Evolutionary conservation across 805 yeast species (phyloP).

Genomic region (Candida germanica): DNA sequence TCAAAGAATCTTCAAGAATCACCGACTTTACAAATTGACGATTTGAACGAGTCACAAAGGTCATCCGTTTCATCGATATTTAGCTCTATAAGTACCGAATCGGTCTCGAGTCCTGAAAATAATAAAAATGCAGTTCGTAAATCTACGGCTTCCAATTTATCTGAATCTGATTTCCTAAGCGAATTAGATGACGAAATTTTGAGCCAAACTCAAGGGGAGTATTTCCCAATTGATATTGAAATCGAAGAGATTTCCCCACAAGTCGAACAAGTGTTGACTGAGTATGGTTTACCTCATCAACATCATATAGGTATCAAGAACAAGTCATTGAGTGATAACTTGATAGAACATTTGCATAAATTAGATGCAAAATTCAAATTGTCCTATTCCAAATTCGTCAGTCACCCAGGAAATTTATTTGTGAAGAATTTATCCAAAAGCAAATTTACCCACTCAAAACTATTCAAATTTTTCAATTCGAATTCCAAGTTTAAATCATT

Average conservation of each 20-base stretch:
- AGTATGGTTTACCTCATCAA: slow-evolving; percentile 1
- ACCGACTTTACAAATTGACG: no score
- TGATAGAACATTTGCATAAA: slow-evolving; percentile 13
- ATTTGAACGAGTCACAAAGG: no score
- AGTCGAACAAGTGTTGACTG: not conserved
- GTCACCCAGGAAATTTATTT: slow-evolving; percentile 60
- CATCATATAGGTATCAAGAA: slow-evolving; percentile 1
- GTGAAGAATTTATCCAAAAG: slow-evolving; percentile 44
- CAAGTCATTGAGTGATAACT: slow-evolving; percentile 9
- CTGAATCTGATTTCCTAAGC: not conserved
- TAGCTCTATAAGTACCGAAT: no score
- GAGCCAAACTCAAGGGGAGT: slow-evolving; percentile 2
- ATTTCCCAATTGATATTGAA: slow-evolving; percentile 7
- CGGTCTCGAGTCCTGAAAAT: no score
- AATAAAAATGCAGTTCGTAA: no score
- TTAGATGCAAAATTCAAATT: slow-evolving; percentile 12
- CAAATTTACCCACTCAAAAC: slow-evolving; percentile 33
- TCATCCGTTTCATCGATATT: no score
- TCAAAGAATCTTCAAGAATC: no score
- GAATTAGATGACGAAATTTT: slow-evolving; percentile 6
- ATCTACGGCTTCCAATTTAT: no score
- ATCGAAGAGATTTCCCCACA: slow-evolving; percentile 1
- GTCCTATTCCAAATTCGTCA: slow-evolving; percentile 30
- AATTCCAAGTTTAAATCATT: slow-evolving; percentile 18
- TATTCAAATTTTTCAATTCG: slow-evolving; percentile 19